Evolutionary conservation across 176 grass and related monocot genomes (phyloP).

Genomic region (Musa acuminata): DNA sequence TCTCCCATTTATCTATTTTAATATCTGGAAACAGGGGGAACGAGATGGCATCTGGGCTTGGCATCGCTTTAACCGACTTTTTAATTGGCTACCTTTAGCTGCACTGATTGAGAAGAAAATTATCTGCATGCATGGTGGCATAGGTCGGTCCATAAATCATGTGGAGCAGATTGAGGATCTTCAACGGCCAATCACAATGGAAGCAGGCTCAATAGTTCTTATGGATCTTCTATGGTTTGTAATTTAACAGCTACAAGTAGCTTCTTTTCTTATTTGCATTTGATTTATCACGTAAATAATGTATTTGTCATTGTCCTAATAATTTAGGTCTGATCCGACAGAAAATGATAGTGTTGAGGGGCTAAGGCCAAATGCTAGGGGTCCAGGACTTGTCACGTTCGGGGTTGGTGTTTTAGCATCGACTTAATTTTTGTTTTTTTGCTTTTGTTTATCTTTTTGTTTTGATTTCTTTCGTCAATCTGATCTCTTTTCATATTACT

Average conservation of each 20-base stretch:
- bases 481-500: constrained; percentile 4
- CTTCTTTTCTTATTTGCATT: neutral
- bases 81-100: constrained; percentile 97
- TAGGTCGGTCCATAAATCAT: constrained; percentile 94
- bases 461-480: constrained; percentile 2
- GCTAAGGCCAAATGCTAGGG: constrained; percentile 92
- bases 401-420: constrained; percentile 45
- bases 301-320: constrained; percentile 15
- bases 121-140: constrained; percentile 99
- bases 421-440: neutral
- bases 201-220: constrained; percentile 92
- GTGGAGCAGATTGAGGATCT: constrained; percentile 94
- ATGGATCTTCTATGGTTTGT: constrained; percentile 97
- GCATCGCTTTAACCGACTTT: constrained; percentile 84
- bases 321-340: constrained; percentile 92
- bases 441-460: neutral
- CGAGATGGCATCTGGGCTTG: constrained; percentile 94
- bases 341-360: constrained; percentile 98
- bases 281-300: constrained; percentile 14
- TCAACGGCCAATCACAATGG: constrained; percentile 94
- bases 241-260: constrained; percentile 4
- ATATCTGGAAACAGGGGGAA: constrained; percentile 55
- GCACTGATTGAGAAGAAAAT: constrained; percentile 96
- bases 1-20: constrained; percentile 12
- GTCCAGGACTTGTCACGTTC: constrained; percentile 93